Base-by-base conservation (phyloP, 805 yeast genomes). In the Sugiyamaella mastotermitis region DNA sequence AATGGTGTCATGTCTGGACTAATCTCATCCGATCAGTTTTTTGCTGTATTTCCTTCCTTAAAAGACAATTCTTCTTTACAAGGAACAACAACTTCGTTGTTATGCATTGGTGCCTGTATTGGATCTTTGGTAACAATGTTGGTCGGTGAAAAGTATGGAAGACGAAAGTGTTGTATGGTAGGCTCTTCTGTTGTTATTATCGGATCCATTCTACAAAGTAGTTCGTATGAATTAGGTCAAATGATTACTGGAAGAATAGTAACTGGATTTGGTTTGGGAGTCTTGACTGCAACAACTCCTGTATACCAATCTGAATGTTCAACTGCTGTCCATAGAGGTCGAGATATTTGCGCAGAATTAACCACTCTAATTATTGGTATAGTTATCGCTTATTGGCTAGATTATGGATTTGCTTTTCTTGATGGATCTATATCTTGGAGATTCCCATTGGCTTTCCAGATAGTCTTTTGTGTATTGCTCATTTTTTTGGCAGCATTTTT, bases 1-100 rank as follows among this genome's bases (percentile, higher is more conserved):
- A 80, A 83, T 56, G 94, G 92, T 43, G 87, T 82, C 14, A 80
- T 84, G 70, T 74, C 83, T 26, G 87, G 92, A 1, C 72, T 84
- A 22, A 59, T 82, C 27, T 77, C 85, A 1, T 79, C 74, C 36
- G 66, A 66, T 1, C 24, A 38, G n/a, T 38, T 38, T 33, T 31
- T 37, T 13, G 17, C 19, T 15, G 36, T 26, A 13, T 37, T 37
- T 20, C 38, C 40, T 11, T 11, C 14, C 5, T 23, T 37, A 5
- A 31, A 33, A 31, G 27, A 31, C 10, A 37, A 37, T 15, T 16
- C 40, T 7, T 23, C 15, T 13, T n/a, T 33, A n/a, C 37, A 33
- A 14, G 37, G 37, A 6, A 23, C 37, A n/a, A 33, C 25, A n/a
- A 33, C 33, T 15, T 22, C 29, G 10, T 8, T 38, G 5, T 41